Base-by-base conservation (phyloP, 169 alveolate genomes). In the Cyclospora cayetanensis region DNA sequence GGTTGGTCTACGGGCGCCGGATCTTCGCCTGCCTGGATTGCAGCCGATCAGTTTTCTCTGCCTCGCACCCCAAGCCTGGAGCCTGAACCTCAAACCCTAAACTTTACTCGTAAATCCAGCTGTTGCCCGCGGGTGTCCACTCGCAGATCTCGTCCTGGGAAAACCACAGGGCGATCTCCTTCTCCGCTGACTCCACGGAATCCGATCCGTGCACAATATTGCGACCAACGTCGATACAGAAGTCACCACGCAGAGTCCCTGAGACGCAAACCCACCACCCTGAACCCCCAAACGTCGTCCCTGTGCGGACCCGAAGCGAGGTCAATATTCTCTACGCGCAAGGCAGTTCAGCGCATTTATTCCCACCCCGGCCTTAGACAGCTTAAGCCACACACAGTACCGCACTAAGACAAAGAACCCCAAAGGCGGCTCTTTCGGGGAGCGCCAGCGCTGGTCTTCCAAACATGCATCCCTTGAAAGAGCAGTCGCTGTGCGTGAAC, bases 141-240 rank as follows among this genome's bases (percentile, higher is more conserved):
- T 39, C 39, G 84, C 76, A 46, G 76, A 77, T 77, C 74, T 77
- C 93, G 7, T 76, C 93, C 0, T 68, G 66, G 22, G 74, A 29
- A n/a, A 90, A 90, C 93, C 93, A 90, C 25, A 90, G 84, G 35
- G 15, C 39, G 55, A 90, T 90, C 37, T 90, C 93, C 77, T 34
- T 74, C 34, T 60, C 31, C 7, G 93, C 93, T 12, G 90, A 15
- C 50, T 90, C 93, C n/a, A 52, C 84, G 53, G 80, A 22, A 77
- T 90, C 93, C 20, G 89, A 65, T 7, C 77, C 90, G 77, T 90
- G 93, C 29, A 90, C 77, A 12, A 90, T n/a, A 63, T 90, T 90
- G 50, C 93, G 77, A 60, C 79, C 86, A 35, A 89, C 84, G 60
- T 89, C 93, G 70, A 89, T 89, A 53, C 83, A 68, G 60, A 42